A percentile compares a stretch with the other conserved stretches of the same genome.
Evolutionary conservation across 2,329 filamentous ascomycete genomes (phyloP).

Genomic region (Graphiopsis chlorocephala): DNA sequence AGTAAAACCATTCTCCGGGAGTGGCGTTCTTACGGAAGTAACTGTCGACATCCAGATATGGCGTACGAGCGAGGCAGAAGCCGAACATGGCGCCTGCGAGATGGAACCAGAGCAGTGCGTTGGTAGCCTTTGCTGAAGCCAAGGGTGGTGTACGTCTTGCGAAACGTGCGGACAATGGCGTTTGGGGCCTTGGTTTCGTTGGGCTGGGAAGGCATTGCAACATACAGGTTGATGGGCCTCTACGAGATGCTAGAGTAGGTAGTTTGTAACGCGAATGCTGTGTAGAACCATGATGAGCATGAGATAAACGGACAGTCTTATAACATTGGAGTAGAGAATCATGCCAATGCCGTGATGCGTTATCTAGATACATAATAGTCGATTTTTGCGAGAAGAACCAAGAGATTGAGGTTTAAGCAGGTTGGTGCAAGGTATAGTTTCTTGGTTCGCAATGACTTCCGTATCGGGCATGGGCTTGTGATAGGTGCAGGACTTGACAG

Average conservation of each 20-base stretch:
- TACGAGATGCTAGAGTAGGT: background rate
- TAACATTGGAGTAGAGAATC: background rate
- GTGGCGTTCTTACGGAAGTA: slow-evolving; percentile 26
- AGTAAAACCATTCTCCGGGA: slow-evolving; percentile 45
- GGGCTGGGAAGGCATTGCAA: background rate
- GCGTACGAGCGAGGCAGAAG: slow-evolving; percentile 49
- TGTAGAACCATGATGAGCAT: background rate
- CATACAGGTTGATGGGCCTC: background rate
- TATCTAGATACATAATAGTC: background rate
- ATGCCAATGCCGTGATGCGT: background rate
- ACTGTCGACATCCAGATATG: slow-evolving; percentile 47
- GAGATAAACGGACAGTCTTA: background rate
- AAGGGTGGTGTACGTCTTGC: slow-evolving; percentile 44
- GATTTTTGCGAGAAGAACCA: background rate
- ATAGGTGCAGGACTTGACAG: background rate
- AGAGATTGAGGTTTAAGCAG: background rate
- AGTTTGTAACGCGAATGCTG: background rate
- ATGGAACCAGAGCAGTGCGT: slow-evolving; percentile 50
- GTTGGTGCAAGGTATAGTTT: background rate
- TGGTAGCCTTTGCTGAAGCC: slow-evolving; percentile 58
- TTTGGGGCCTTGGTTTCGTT: background rate
- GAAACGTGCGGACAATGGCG: background rate
- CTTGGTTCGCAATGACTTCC: background rate
- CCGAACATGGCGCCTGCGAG: slow-evolving; percentile 35
- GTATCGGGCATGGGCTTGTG: background rate